A percentile compares a stretch with the other conserved stretches of the same genome.
Evolutionary conservation across 441 rosid species (phyloP).

Genomic region (Populus trichocarpa): DNA sequence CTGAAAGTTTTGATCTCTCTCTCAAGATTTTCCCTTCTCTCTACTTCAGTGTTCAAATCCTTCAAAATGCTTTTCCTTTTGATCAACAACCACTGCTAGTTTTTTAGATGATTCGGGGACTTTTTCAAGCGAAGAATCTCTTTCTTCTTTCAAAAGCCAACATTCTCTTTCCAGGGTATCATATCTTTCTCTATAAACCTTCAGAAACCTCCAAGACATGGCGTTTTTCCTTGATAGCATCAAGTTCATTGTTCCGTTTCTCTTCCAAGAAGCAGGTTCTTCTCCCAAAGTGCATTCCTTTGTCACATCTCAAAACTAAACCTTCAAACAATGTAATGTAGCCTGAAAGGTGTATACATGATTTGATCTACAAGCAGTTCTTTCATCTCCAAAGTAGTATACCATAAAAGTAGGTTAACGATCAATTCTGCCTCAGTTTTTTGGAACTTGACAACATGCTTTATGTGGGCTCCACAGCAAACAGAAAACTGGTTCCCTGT

Average conservation of each 20-base stretch:
- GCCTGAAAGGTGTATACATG: background rate
- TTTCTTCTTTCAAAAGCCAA: constrained; percentile 47
- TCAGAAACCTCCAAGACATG: constrained; percentile 41
- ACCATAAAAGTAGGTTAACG: too few species aligned
- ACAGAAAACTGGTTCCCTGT: too few species aligned
- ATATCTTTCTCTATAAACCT: constrained; percentile 48
- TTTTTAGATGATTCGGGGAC: constrained; percentile 43
- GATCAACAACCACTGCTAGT: constrained; percentile 32
- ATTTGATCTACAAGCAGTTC: background rate
- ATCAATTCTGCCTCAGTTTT: too few species aligned
- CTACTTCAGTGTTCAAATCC: constrained; percentile 53
- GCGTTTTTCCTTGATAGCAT: constrained; percentile 45
- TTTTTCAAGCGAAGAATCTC: constrained; percentile 39
- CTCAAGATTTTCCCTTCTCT: constrained; percentile 54
- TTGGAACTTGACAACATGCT: background rate
- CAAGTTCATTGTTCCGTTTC: constrained; percentile 44
- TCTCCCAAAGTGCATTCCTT: constrained; percentile 48
- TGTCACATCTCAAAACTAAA: constrained; percentile 37
- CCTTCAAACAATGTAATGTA: constrained; percentile 30
- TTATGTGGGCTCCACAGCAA: too few species aligned
- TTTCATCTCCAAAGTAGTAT: background rate
- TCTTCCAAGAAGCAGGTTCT: constrained; percentile 37
- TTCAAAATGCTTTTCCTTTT: constrained; percentile 55
- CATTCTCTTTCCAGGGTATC: background rate
- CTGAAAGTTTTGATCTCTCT: constrained; percentile 68